Evolutionary conservation across 2,329 filamentous ascomycete genomes (phyloP).

Genomic region (Teratosphaeria epicoccoides): DNA sequence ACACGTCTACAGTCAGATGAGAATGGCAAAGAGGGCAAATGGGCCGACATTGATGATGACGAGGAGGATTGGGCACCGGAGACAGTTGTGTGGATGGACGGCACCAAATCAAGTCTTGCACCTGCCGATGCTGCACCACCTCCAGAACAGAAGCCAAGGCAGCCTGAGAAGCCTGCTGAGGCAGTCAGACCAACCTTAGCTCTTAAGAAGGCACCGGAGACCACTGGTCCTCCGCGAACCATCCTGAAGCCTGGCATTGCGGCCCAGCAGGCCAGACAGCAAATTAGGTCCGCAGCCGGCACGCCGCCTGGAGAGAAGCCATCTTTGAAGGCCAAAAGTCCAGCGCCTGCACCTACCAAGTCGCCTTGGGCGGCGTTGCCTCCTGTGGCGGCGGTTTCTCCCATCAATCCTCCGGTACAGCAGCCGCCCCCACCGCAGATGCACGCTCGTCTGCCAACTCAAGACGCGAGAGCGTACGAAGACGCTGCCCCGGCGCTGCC

Average conservation of each 20-base stretch:
- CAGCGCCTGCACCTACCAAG: conserved; percentile 61
- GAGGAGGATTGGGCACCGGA: conserved; percentile 82
- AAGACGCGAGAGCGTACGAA: conserved; percentile 48
- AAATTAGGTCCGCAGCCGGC: conserved; percentile 43
- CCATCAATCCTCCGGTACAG: conserved; percentile 47
- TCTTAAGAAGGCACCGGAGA: conserved; percentile 28
- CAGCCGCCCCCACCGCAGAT: conserved; percentile 30
- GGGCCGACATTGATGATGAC: conserved; percentile 83
- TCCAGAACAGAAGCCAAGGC: conserved; percentile 6
- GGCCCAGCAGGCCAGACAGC: conserved; percentile 27
- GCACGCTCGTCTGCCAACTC: conserved; percentile 33
- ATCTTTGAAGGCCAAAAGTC: conserved; percentile 61
- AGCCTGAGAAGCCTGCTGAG: conserved; percentile 15
- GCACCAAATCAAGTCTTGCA: conserved; percentile 68
- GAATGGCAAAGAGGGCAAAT: conserved; percentile 64
- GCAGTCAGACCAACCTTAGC: conserved; percentile 18
- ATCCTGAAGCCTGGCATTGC: conserved; percentile 39
- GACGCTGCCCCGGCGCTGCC: conserved; percentile 41
- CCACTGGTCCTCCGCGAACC: conserved; percentile 32
- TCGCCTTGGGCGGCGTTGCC: conserved; percentile 87
- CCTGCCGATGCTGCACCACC: conserved; percentile 34
- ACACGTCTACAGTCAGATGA: conserved; percentile 69
- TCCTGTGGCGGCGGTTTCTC: conserved; percentile 71
- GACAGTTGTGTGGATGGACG: conserved; percentile 78
- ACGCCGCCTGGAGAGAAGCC: conserved; percentile 47